phyloP scores from a whole-genome alignment of 192 early-diverging fungal genomes.

The Physocladia obscura region DNA sequence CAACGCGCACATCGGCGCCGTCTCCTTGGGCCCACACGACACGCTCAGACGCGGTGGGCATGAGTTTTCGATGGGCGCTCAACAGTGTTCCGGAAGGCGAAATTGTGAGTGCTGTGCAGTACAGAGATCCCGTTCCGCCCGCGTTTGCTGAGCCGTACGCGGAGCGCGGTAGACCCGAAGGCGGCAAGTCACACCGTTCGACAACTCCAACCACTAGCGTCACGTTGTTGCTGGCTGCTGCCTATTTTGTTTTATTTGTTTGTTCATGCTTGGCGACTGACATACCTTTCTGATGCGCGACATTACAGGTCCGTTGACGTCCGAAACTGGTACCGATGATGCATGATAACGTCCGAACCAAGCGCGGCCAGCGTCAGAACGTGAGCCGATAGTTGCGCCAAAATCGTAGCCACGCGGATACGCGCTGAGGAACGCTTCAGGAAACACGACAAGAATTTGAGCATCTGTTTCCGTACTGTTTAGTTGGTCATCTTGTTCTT shows the following conservation, averaged over 20 bases:
- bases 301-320: not conserved
- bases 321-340: slow-evolving; percentile 2
- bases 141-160: too few species aligned
- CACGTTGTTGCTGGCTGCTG: too few species aligned
- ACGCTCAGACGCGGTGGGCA: slow-evolving; percentile 18
- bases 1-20: slow-evolving; percentile 3
- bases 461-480: not conserved
- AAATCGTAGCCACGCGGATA: not conserved
- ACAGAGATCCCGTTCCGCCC: too few species aligned
- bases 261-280: not conserved
- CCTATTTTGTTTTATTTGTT: too few species aligned
- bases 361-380: not conserved
- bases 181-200: too few species aligned
- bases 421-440: not conserved
- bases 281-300: not conserved
- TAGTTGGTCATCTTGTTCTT: not conserved
- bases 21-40: slow-evolving; percentile 20
- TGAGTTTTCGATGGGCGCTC: slow-evolving; percentile 15
- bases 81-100: not conserved
- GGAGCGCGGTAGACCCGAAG: too few species aligned
- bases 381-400: not conserved
- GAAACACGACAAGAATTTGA: not conserved
- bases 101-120: slow-evolving; percentile 23
- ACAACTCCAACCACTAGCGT: too few species aligned
- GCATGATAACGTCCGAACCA: not conserved